These are phyloP conservation scores for Metschnikowia drakensbergensis DNA, from an alignment of 805 yeast genomes.

Conservation along the genomic window DNA sequence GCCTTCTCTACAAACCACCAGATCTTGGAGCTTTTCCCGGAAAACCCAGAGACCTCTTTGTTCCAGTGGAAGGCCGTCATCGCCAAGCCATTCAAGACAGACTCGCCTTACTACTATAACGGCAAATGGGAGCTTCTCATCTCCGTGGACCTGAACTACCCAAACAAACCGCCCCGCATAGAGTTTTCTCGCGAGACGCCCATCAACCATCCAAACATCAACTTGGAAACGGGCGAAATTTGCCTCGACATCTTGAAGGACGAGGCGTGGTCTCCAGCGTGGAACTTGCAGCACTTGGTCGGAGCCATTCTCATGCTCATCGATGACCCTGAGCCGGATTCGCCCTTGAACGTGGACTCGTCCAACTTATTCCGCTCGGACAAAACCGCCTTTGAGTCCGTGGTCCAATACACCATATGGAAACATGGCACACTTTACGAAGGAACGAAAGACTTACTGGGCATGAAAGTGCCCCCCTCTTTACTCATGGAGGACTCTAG, in stretches of 20 bases:
- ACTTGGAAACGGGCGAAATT: constrained; percentile 55
- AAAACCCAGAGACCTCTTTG: constrained; percentile 16
- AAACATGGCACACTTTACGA: constrained; percentile 28
- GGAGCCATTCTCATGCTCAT: constrained; percentile 56
- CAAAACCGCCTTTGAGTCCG: constrained; percentile 34
- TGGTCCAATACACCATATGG: constrained; percentile 42
- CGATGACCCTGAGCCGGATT: constrained; percentile 64
- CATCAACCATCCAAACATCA: constrained; percentile 41
- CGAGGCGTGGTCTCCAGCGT: constrained; percentile 69
- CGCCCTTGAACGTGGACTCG: constrained; percentile 68
- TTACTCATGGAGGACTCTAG: neutral
- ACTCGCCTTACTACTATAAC: constrained; percentile 48
- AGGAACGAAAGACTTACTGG: constrained; percentile 6
- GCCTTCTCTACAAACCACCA: constrained; percentile 30
- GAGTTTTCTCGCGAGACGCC: constrained; percentile 42
- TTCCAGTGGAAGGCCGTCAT: constrained; percentile 16
- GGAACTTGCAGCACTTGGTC: constrained; percentile 55
- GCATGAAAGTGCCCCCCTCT: constrained; percentile 8
- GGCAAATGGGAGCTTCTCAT: constrained; percentile 52
- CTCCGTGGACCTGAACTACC: constrained; percentile 46
- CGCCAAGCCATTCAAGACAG: constrained; percentile 27
- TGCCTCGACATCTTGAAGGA: constrained; percentile 61
- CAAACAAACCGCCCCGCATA: constrained; percentile 55
- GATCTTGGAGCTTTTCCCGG: constrained; percentile 44
- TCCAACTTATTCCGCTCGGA: constrained; percentile 55